phyloP scores from a whole-genome alignment of 208 protist genomes.

The Crithidia mellificae region DNA sequence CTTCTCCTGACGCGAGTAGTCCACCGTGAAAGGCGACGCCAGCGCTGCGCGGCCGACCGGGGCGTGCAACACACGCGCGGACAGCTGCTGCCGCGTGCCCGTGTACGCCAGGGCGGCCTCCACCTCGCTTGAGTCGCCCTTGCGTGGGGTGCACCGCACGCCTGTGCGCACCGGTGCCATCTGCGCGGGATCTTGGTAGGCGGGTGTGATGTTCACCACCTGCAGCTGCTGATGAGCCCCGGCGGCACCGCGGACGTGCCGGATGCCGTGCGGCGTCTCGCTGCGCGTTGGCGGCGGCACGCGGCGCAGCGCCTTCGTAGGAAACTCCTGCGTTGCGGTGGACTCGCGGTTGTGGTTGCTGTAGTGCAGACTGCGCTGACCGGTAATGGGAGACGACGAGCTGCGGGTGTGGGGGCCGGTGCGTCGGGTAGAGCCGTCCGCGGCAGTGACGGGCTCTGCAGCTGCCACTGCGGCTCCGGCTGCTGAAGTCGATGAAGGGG shows the following conservation, averaged over 20 bases:
- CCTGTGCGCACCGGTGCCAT: constrained; percentile 44
- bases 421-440: too few relatives aligned
- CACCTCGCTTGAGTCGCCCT: constrained; percentile 27
- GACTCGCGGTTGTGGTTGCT: constrained; percentile 58
- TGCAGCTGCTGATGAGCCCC: constrained; percentile 66
- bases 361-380: constrained; percentile 18
- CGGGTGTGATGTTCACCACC: constrained; percentile 73
- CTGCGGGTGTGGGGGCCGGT: neutral
- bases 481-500: neutral
- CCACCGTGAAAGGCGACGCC: constrained; percentile 18
- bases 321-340: constrained; percentile 64
- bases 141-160: constrained; percentile 43
- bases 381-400: constrained; percentile 13
- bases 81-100: constrained; percentile 40
- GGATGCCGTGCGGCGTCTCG: constrained; percentile 66
- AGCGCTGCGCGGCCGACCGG: constrained; percentile 34
- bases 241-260: constrained; percentile 38
- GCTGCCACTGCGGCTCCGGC: neutral
- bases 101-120: constrained; percentile 42
- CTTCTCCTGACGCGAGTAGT: constrained; percentile 60
- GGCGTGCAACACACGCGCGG: constrained; percentile 15
- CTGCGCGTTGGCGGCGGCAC: constrained; percentile 32
- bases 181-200: constrained; percentile 68
- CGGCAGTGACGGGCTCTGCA: too few relatives aligned
- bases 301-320: constrained; percentile 42